Evolutionary conservation across 305 asterid species (phyloP).

Genomic region (Rubia balearica): DNA sequence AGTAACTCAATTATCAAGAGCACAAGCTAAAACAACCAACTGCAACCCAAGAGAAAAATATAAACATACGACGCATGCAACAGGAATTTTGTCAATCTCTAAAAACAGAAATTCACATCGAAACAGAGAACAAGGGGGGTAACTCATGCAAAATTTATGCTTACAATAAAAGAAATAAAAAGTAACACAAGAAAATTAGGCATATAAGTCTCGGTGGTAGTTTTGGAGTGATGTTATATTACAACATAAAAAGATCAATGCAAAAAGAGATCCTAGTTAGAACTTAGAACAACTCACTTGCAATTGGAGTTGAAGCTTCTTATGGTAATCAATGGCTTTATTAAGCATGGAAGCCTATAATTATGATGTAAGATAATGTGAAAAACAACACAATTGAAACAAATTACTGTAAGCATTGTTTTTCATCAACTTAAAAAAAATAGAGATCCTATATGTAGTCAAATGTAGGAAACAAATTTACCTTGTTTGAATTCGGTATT

Average conservation of each 20-base stretch:
- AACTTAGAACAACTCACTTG: conserved; percentile 34
- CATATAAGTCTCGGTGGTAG: too few species aligned
- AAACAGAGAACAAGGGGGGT: too few species aligned
- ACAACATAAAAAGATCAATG: background rate
- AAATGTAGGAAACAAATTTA: background rate
- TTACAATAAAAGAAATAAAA: too few species aligned
- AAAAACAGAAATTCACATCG: too few species aligned
- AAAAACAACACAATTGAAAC: background rate
- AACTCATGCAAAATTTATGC: too few species aligned
- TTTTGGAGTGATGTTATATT: background rate
- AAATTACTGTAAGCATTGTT: background rate
- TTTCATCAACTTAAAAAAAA: background rate
- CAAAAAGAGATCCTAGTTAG: background rate
- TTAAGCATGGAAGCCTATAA: conserved; percentile 87
- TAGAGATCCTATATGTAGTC: background rate
- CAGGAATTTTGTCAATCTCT: too few species aligned
- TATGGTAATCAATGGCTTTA: conserved; percentile 73
- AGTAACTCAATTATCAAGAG: too few species aligned
- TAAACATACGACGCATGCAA: too few species aligned
- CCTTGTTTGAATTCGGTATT: conserved; percentile 82
- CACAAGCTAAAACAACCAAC: too few species aligned
- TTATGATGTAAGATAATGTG: conserved; percentile 33
- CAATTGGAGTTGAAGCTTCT: conserved; percentile 87
- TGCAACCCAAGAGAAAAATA: too few species aligned
- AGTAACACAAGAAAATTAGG: too few species aligned